Conservation (phyloP, 1,284 basidiomycete genomes). For the Tylopilus sp. region DNA sequence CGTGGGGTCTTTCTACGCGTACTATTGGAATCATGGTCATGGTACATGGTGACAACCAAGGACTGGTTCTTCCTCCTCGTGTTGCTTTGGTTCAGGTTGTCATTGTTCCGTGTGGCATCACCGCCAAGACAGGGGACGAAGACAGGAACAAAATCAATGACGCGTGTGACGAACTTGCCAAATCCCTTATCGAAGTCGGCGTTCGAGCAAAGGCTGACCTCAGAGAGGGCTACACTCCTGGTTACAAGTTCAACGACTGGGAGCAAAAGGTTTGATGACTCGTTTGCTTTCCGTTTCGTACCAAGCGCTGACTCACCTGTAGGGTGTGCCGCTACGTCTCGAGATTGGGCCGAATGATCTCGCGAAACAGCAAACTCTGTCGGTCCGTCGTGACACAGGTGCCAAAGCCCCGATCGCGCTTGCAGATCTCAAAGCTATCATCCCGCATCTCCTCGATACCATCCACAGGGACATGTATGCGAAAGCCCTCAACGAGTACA, state of each 20-base stretch:
- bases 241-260: conserved; percentile 99
- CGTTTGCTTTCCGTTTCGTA: neutral
- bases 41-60: conserved; percentile 98
- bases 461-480: conserved; percentile 92
- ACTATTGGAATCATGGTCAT: conserved; percentile 99
- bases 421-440: conserved; percentile 52
- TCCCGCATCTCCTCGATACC: conserved; percentile 71
- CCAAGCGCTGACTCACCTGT: conserved; percentile 1
- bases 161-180: conserved; percentile 73
- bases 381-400: conserved; percentile 87
- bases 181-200: conserved; percentile 66
- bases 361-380: conserved; percentile 76
- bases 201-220: conserved; percentile 89
- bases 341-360: conserved; percentile 97
- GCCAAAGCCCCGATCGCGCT: conserved; percentile 76
- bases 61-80: conserved; percentile 91
- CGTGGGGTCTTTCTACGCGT: conserved; percentile 97
- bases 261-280: conserved; percentile 76
- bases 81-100: conserved; percentile 93
- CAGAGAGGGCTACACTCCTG: conserved; percentile 94
- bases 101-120: conserved; percentile 92
- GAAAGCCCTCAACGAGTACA: conserved; percentile 75
- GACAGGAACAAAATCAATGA: conserved; percentile 74
- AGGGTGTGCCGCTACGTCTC: conserved; percentile 95
- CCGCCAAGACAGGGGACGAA: conserved; percentile 71